Percentiles rank a stretch among this genome's conserved stretches.
Evolutionary conservation across 2,329 filamentous ascomycete genomes (phyloP).

Genomic region (Trichoderma sp.): DNA sequence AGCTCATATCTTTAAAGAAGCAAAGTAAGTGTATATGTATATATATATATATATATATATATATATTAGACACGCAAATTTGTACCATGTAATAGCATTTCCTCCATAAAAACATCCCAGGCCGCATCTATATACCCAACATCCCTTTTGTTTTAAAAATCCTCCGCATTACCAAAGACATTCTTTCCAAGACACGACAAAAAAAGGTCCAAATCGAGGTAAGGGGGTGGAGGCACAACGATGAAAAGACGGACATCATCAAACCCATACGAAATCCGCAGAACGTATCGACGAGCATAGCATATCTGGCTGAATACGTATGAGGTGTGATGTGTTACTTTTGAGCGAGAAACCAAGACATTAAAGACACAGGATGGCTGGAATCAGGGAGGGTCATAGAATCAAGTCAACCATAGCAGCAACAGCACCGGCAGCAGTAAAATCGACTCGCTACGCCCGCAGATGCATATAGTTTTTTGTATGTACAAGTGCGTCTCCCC

Average conservation of each 20-base stretch:
- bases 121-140: neutral
- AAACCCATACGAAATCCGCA: neutral
- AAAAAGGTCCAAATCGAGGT: neutral
- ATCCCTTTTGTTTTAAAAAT: neutral
- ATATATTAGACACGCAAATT: neutral
- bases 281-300: neutral
- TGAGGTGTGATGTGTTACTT: neutral
- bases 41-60: neutral
- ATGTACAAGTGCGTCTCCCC: conserved; percentile 12
- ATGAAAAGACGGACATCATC: neutral
- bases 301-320: neutral
- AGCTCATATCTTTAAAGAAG: neutral
- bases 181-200: neutral
- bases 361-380: neutral
- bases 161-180: neutral
- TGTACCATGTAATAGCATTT: neutral
- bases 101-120: neutral
- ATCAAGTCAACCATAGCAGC: neutral
- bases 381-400: neutral
- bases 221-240: neutral
- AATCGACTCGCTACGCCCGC: conserved; percentile 6
- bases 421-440: neutral
- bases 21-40: too few relatives aligned
- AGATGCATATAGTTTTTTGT: conserved; percentile 9
- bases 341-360: neutral